These are phyloP conservation scores for Hypoxylon sp. DNA, from an alignment of 2,329 filamentous ascomycete genomes.

Conservation along the genomic window DNA sequence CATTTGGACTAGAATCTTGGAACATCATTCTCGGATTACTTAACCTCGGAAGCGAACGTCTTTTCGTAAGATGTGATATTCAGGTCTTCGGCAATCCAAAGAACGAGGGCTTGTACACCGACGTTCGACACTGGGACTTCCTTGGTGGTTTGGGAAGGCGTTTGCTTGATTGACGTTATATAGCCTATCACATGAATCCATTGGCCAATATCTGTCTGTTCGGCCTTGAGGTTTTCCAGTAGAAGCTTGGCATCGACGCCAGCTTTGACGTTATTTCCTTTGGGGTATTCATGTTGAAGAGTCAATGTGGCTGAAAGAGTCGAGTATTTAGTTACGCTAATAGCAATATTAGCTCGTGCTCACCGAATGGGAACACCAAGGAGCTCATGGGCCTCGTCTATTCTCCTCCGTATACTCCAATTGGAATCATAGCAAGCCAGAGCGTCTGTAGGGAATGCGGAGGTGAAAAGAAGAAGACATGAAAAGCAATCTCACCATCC, in stretches of 20 bases:
- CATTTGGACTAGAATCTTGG: conserved; percentile 7
- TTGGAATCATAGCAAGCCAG: conserved; percentile 18
- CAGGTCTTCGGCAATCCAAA: conserved; percentile 81
- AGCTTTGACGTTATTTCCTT: conserved; percentile 56
- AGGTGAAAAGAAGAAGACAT: conserved; percentile 10
- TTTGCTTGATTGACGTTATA: conserved; percentile 53
- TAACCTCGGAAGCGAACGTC: conserved; percentile 54
- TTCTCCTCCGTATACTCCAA: conserved; percentile 1
- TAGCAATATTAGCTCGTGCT: conserved; percentile 38
- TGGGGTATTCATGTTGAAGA: conserved; percentile 73
- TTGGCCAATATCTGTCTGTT: conserved; percentile 74
- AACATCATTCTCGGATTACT: conserved; percentile 18
- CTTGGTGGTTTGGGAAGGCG: conserved; percentile 13
- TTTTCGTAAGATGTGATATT: conserved; percentile 76
- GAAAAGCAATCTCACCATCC: conserved; percentile 74
- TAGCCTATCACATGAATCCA: conserved; percentile 94
- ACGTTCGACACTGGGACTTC: conserved; percentile 40
- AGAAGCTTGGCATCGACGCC: conserved; percentile 77
- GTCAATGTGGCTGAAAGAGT: conserved; percentile 66
- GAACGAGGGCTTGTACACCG: conserved; percentile 74
- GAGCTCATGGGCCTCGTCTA: conserved; percentile 1
- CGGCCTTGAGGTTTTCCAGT: conserved; percentile 68
- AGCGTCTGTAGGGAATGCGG: conserved; percentile 3
- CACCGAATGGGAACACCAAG: conserved; percentile 20
- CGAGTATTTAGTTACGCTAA: conserved; percentile 61